Conservation (phyloP, 345 rosid species). For the Sonneratia alba region DNA sequence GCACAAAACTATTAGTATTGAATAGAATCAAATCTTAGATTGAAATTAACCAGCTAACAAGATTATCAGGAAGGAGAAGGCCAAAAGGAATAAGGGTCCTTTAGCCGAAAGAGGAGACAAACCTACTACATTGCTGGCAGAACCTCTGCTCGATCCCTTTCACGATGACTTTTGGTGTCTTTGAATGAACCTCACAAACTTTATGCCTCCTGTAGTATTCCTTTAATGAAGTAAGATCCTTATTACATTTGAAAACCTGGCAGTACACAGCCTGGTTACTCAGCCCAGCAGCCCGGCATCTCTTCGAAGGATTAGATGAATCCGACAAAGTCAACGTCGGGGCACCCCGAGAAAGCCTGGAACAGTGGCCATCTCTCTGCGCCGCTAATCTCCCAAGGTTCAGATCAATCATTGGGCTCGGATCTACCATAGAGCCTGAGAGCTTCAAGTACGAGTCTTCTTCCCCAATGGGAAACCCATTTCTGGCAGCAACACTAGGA, state of each 20-base stretch:
- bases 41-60: background rate
- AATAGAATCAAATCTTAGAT: background rate
- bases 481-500: slow-evolving; percentile 7
- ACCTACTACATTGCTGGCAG: slow-evolving; percentile 97
- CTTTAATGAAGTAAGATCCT: slow-evolving; percentile 64
- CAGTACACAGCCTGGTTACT: slow-evolving; percentile 35
- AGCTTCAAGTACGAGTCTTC: slow-evolving; percentile 31
- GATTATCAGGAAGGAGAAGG: background rate
- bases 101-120: slow-evolving; percentile 1
- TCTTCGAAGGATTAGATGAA: slow-evolving; percentile 23
- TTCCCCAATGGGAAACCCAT: slow-evolving; percentile 14
- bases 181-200: slow-evolving; percentile 76
- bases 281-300: slow-evolving; percentile 16
- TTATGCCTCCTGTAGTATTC: slow-evolving; percentile 75
- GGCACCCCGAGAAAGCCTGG: slow-evolving; percentile 9
- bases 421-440: slow-evolving; percentile 25
- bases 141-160: slow-evolving; percentile 65
- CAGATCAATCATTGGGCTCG: slow-evolving; percentile 16
- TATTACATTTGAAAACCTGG: slow-evolving; percentile 67
- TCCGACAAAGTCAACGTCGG: slow-evolving; percentile 18
- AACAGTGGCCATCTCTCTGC: slow-evolving; percentile 5
- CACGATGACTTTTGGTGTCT: slow-evolving; percentile 57
- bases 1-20: background rate
- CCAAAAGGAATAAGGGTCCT: background rate
- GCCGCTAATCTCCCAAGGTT: slow-evolving; percentile 15